Base-by-base conservation (phyloP, 352 stramenopile species). In the Aphanomyces euteiches region DNA sequence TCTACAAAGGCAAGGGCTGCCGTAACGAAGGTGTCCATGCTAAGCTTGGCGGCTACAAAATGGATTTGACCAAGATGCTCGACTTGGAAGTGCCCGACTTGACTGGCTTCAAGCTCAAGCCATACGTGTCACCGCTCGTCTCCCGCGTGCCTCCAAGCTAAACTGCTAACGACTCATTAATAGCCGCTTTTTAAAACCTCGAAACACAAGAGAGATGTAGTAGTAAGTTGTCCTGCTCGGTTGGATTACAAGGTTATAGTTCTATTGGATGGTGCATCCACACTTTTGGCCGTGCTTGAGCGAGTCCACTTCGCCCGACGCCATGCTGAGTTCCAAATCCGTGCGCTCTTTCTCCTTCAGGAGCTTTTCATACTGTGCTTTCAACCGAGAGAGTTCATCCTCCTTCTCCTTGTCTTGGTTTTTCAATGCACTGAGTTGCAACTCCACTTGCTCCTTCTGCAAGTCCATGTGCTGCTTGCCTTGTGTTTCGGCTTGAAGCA, bases 1-100 rank as follows among this genome's bases (percentile, higher is more conserved):
- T 96, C 80, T 98, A 98, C 85, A 98, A 98, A 78, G 93, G 93
- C 39, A 98, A 98, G 63, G 90, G 91, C 75, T 93, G 82, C 74
- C 94, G 91, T 37, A 97, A 96, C 73, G 91, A 98, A 73, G 93
- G 93, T 56, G 78, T 93, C 39, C 94, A 93, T 74, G 89, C 73
- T 75, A 98, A 98, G 75, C 83, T 85, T 73, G 92, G 89, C 72
- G 90, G 86, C 81, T 98, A 97, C 79, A 78, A 97, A 69, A 81
- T 97, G 15, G 90, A 98, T 80, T 74, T 82, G 59, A 82, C 92
- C 72, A 97, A 97, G 76, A 82, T 96, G 70, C 79, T 98, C 64
- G 75, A 96, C 78, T 83, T 98, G 61, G 82, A 98, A 68, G 90
- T 97, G 74, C 93, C 93, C 5, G 92, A 98, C 83, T 84, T 98